Base-by-base conservation (phyloP, 495 filamentous ascomycete species). In the Xylaria telfairii region DNA sequence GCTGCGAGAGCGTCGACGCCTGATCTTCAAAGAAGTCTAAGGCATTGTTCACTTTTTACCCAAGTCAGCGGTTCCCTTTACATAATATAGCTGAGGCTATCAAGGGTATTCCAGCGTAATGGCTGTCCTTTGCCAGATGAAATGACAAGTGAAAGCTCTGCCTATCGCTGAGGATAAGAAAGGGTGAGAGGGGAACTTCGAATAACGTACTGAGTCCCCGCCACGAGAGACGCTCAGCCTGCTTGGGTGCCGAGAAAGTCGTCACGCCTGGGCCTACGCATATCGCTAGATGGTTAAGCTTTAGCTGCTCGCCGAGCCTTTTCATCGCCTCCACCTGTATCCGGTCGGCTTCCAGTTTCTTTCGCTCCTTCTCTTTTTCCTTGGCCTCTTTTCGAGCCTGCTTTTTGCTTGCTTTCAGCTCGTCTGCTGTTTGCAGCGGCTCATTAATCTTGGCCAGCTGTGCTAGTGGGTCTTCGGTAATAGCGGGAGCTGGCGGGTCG, bases 181-280 rank as follows among this genome's bases (percentile, higher is more conserved):
- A 28, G 42, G n/a, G 24, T 13, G 13, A n/a, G 57, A 61, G 7
- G 1, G 37, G 1, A 12, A 61, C 19, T 62, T 24, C 1, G 21
- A 15, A 19, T 21, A 30, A 64, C 61, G 47, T 49, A 64, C 61
- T 49, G 17, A 64, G 61, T 39, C 61, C 61, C 42, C 24, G 28
- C 61, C 61, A 64, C 26, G 61, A 64, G 26, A 64, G 61, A 6
- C 42, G 61, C 41, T 46, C 26, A 3, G 61, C 10, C 17, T 64
- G 61, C 4, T 26, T 64, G 17, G 61, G 28, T 17, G 61, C 61
- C 5, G 61, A 64, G 26, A 47, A 64, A 49, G 49, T 41, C 0
- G 61, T 64, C 6, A 64, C 61, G 8, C 42, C 61, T 10, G 61
- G 34, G 24, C 61, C 61, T n/a, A 64, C 61, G 19, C 61, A 64